phyloP scores from a whole-genome alignment of 495 filamentous ascomycete genomes.

The Lasiosphaeris hirsuta region DNA sequence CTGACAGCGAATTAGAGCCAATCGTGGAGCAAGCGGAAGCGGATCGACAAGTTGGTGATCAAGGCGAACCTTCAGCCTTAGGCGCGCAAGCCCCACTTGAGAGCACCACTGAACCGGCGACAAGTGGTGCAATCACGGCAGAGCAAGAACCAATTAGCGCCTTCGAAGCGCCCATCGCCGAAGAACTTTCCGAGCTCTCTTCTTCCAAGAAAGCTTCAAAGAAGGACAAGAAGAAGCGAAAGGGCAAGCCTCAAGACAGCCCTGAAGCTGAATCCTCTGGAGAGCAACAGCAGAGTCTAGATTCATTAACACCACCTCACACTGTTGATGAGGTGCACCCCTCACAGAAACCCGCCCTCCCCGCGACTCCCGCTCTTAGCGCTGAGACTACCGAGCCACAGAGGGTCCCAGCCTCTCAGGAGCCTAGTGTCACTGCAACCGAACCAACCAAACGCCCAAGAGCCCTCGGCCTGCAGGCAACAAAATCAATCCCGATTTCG shows the following conservation, averaged over 20 bases:
- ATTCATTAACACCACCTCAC: background rate
- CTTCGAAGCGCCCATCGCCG: constrained; percentile 9
- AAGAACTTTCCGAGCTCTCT: constrained; percentile 7
- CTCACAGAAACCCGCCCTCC: background rate
- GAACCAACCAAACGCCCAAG: constrained; percentile 4
- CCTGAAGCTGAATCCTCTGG: background rate
- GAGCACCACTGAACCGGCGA: constrained; percentile 24
- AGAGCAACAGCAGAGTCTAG: constrained; percentile 1
- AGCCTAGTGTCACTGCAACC: background rate
- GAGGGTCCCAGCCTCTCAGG: background rate
- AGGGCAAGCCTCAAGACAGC: constrained; percentile 10
- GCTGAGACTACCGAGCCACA: background rate
- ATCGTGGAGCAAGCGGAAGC: constrained; percentile 4
- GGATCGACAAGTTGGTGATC: constrained; percentile 9
- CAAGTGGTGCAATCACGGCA: constrained; percentile 24
- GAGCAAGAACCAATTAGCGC: constrained; percentile 23
- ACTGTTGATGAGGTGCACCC: background rate
- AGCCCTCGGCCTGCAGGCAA: constrained; percentile 1
- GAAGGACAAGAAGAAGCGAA: constrained; percentile 28
- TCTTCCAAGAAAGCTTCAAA: constrained; percentile 15
- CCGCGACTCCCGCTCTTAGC: background rate
- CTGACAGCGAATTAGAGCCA: constrained; percentile 17
- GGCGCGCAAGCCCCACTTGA: constrained; percentile 18
- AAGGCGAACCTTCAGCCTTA: constrained; percentile 6
- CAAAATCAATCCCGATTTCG: constrained; percentile 5